phyloP scores from a whole-genome alignment of 1,139 yeast genomes.

The Scheffersomyces segobiensis region DNA sequence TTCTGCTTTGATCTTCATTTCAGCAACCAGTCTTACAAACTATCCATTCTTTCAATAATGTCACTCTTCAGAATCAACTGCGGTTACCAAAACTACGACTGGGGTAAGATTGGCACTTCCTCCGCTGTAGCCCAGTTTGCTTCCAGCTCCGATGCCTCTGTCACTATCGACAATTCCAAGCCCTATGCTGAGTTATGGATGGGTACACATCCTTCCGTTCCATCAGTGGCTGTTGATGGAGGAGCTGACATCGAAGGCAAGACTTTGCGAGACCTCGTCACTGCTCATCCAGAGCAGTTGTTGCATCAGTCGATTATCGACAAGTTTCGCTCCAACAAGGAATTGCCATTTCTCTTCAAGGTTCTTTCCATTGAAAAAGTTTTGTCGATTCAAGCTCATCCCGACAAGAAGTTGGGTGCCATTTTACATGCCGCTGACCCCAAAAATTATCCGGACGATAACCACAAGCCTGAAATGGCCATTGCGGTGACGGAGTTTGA shows the following conservation, averaged over 20 bases:
- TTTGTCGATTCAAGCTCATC: conserved; percentile 95
- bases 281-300: conserved; percentile 56
- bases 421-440: conserved; percentile 82
- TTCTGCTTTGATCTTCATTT: background rate
- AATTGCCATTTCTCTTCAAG: conserved; percentile 89
- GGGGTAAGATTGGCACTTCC: conserved; percentile 84
- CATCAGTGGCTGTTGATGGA: conserved; percentile 60
- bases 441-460: conserved; percentile 92
- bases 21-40: background rate
- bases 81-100: conserved; percentile 72
- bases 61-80: conserved; percentile 46
- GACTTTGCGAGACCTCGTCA: conserved; percentile 65
- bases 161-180: conserved; percentile 62
- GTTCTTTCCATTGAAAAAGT: conserved; percentile 92
- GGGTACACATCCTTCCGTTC: conserved; percentile 97
- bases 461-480: conserved; percentile 99
- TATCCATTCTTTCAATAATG: conserved; percentile 1
- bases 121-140: conserved; percentile 93
- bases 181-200: conserved; percentile 97
- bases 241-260: conserved; percentile 38
- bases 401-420: conserved; percentile 83
- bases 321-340: conserved; percentile 69
- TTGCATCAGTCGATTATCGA: conserved; percentile 58
- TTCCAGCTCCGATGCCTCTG: conserved; percentile 60
- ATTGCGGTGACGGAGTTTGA: conserved; percentile 93